These are phyloP conservation scores for Coniochaeta sp. DNA, from an alignment of 2,329 filamentous ascomycete genomes.

Conservation along the genomic window DNA sequence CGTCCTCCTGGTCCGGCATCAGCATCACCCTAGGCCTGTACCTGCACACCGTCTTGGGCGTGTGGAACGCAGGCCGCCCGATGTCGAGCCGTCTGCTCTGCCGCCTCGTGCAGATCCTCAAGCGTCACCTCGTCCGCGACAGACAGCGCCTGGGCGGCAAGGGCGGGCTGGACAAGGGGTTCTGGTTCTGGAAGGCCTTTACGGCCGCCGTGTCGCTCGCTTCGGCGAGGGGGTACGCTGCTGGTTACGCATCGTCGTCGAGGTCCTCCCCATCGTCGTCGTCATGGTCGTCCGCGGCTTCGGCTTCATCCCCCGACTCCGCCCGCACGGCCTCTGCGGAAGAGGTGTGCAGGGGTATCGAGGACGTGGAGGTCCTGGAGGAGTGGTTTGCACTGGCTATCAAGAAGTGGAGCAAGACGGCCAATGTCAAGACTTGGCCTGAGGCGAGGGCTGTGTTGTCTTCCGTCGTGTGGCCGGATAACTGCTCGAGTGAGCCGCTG, in stretches of 20 bases:
- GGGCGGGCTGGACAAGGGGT: neutral
- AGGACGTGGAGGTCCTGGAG: neutral
- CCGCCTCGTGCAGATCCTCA: neutral
- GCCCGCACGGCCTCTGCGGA: neutral
- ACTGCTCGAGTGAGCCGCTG: neutral
- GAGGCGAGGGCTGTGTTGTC: neutral
- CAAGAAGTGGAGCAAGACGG: neutral
- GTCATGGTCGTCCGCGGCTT: too few species aligned
- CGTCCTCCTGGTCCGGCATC: neutral
- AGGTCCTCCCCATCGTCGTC: neutral
- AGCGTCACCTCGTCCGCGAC: neutral
- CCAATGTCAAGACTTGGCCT: neutral
- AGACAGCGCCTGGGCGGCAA: neutral
- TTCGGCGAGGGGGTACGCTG: neutral
- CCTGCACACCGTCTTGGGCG: neutral
- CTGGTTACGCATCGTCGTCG: neutral
- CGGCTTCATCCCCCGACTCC: too few species aligned
- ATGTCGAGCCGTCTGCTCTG: neutral
- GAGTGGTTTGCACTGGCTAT: neutral
- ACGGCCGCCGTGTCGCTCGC: conserved; percentile 1
- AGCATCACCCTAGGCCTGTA: neutral
- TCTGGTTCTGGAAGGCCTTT: conserved; percentile 5
- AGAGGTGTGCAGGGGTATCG: neutral
- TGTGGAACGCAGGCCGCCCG: conserved; percentile 1
- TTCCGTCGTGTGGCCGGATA: neutral